A percentile compares a stretch with the other conserved stretches of the same genome.
Evolutionary conservation across 1,284 basidiomycete genomes (phyloP).

Genomic region (Hemileia vastatrix): DNA sequence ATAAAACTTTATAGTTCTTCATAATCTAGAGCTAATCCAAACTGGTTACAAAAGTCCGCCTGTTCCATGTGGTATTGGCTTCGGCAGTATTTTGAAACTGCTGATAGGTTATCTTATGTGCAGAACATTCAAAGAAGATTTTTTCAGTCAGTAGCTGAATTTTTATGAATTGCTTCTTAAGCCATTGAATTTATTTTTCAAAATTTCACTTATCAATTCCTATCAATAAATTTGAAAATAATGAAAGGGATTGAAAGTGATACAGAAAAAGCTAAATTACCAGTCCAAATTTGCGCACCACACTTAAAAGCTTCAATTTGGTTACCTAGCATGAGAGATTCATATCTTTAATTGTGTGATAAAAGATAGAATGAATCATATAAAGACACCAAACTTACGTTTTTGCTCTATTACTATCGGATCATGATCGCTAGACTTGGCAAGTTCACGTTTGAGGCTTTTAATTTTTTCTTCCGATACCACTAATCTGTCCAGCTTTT

Average conservation of each 20-base stretch:
- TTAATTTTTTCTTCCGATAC: conserved; percentile 8
- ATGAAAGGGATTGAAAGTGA: too few species aligned
- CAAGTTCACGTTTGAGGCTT: neutral
- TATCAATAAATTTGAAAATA: neutral
- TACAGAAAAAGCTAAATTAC: too few species aligned
- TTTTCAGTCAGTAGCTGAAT: neutral
- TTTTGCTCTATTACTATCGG: conserved; percentile 11
- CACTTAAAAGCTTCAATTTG: conserved; percentile 7
- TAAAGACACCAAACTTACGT: neutral
- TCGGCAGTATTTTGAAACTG: conserved; percentile 10
- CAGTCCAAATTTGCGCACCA: conserved; percentile 22
- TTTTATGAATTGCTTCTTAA: neutral
- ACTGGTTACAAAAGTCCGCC: conserved; percentile 6
- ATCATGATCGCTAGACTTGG: conserved; percentile 1
- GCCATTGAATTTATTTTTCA: neutral
- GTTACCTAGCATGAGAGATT: conserved; percentile 3
- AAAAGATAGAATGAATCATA: neutral
- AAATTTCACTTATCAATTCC: too few species aligned
- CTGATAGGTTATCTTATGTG: conserved; percentile 10
- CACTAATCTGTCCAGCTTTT: conserved; percentile 2
- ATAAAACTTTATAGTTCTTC: too few species aligned
- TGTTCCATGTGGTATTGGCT: conserved; percentile 15
- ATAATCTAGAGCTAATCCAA: conserved; percentile 6
- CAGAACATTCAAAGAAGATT: neutral
- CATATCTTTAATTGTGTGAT: too few species aligned